Conservation (phyloP, 345 rosid genomes). For the Clausena lansium region DNA sequence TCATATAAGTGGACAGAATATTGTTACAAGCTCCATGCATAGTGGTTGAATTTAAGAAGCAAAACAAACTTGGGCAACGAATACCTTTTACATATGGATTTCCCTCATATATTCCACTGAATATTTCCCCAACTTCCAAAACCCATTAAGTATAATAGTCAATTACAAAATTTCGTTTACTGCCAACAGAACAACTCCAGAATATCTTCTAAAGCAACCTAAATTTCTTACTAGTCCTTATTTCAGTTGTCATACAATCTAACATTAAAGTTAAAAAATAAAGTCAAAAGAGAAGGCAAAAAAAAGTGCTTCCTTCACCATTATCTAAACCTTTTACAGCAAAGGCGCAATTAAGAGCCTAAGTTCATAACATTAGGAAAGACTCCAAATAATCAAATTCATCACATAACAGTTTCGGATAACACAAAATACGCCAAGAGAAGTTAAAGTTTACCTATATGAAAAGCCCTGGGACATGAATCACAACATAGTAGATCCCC, state of each 20-base stretch:
- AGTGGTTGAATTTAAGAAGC: neutral
- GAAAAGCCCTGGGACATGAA: conserved; percentile 94
- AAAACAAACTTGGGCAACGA: neutral
- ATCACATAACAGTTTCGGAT: neutral
- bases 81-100: neutral
- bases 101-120: neutral
- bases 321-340: neutral
- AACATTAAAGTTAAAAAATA: neutral
- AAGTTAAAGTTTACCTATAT: conserved; percentile 51
- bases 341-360: neutral
- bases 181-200: neutral
- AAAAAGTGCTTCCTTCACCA: neutral
- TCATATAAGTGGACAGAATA: neutral
- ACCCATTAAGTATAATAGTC: neutral
- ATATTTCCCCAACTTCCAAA: neutral
- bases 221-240: neutral
- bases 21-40: neutral
- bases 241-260: neutral
- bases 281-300: neutral
- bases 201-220: neutral
- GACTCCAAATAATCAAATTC: neutral
- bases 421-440: conserved; percentile 7
- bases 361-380: neutral
- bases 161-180: neutral
- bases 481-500: conserved; percentile 92